Evolutionary conservation across 768 basidiomycete species (phyloP).

Genomic region (Psilocybe subaeruginosa): DNA sequence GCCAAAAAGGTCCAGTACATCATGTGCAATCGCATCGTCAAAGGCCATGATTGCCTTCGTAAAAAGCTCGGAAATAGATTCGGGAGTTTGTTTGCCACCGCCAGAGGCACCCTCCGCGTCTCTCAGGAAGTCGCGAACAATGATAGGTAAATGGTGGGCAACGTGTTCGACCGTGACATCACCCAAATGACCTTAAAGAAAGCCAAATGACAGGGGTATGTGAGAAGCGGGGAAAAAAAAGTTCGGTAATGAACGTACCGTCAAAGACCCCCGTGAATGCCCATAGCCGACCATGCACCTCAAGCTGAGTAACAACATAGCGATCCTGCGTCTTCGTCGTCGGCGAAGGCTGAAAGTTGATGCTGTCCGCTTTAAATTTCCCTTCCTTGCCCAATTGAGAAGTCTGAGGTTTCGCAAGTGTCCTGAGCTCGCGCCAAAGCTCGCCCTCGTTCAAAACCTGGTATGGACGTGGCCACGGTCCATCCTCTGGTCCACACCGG

Average conservation of each 20-base stretch:
- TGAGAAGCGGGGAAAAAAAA: background rate
- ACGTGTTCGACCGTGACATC: conserved; percentile 74
- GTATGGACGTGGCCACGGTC: conserved; percentile 66
- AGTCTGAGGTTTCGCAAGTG: conserved; percentile 55
- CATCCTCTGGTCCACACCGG: conserved; percentile 65
- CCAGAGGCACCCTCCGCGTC: conserved; percentile 43
- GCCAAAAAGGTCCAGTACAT: conserved; percentile 65
- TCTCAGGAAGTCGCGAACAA: conserved; percentile 61
- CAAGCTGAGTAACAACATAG: conserved; percentile 59
- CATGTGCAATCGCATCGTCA: conserved; percentile 69
- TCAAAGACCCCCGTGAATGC: conserved; percentile 74
- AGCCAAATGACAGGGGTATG: conserved; percentile 9
- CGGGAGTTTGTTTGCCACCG: conserved; percentile 43
- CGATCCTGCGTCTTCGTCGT: conserved; percentile 63
- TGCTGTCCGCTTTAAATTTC: conserved; percentile 48
- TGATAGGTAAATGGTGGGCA: conserved; percentile 68
- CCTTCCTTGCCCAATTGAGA: conserved; percentile 34
- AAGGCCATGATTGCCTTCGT: conserved; percentile 61
- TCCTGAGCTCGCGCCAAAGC: conserved; percentile 54
- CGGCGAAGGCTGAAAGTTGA: conserved; percentile 71
- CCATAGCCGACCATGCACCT: conserved; percentile 61
- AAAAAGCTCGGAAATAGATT: conserved; percentile 57
- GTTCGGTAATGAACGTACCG: conserved; percentile 40
- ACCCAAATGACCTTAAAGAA: conserved; percentile 60
- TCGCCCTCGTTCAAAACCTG: conserved; percentile 51